Evolutionary conservation across 179 eudicot species (phyloP).

Genomic region (Patellifolia procumbens): DNA sequence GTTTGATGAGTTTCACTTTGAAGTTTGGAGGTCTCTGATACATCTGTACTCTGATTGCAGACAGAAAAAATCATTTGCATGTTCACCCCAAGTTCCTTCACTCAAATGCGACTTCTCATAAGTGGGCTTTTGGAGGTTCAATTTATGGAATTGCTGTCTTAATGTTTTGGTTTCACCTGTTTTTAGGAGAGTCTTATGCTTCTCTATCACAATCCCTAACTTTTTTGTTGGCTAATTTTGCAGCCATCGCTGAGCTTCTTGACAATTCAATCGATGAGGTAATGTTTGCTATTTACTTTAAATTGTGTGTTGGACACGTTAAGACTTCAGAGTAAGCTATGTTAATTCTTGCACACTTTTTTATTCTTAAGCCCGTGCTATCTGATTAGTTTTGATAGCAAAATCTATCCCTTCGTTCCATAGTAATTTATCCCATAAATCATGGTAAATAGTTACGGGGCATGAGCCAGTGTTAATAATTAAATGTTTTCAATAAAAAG

Average conservation of each 20-base stretch:
- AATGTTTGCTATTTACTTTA: constrained; percentile 9
- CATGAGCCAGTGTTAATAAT: too few species aligned
- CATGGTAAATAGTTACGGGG: too few species aligned
- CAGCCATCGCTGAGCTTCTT: constrained; percentile 95
- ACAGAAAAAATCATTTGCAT: constrained; percentile 60
- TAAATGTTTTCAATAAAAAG: too few species aligned
- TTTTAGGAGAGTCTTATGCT: constrained; percentile 1
- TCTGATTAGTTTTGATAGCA: too few species aligned
- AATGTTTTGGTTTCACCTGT: not conserved
- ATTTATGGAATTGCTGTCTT: not conserved
- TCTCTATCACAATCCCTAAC: not conserved
- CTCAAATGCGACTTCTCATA: constrained; percentile 97
- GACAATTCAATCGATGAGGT: constrained; percentile 98
- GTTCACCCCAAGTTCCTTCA: constrained; percentile 95
- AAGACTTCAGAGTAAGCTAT: not conserved
- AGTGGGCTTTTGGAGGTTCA: constrained; percentile 97
- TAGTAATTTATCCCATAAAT: too few species aligned
- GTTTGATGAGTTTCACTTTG: not conserved
- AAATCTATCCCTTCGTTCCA: too few species aligned
- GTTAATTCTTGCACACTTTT: not conserved
- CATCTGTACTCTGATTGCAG: constrained; percentile 42
- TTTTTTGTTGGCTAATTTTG: constrained; percentile 24
- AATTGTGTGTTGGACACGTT: constrained; percentile 2
- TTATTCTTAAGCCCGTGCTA: too few species aligned
- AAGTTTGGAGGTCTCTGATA: constrained; percentile 18